Evolutionary conservation across 768 basidiomycete species (phyloP).

Genomic region (Tylopilus balloui): DNA sequence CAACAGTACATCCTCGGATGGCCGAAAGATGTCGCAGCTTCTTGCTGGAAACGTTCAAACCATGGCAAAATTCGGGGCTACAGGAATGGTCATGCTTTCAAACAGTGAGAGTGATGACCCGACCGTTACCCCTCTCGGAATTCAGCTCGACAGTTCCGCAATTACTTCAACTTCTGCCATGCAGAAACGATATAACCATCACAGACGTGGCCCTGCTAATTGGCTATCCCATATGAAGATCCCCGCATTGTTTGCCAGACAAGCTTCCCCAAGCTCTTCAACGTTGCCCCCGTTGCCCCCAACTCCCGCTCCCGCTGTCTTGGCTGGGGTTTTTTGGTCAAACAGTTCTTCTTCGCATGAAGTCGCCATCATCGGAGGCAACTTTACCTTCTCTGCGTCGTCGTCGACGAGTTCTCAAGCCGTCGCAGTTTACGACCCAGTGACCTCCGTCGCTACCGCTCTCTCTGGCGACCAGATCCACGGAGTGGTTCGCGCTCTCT

Average conservation of each 20-base stretch:
- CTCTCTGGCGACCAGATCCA: slow-evolving; percentile 60
- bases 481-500: slow-evolving; percentile 73
- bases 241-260: slow-evolving; percentile 44
- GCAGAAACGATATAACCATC: slow-evolving; percentile 38
- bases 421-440: slow-evolving; percentile 68
- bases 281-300: slow-evolving; percentile 54
- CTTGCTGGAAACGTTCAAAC: slow-evolving; percentile 63
- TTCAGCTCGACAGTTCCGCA: slow-evolving; percentile 45
- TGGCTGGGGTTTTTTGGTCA: slow-evolving; percentile 87
- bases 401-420: slow-evolving; percentile 43
- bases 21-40: slow-evolving; percentile 46
- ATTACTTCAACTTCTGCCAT: slow-evolving; percentile 31
- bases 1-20: slow-evolving; percentile 52
- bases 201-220: slow-evolving; percentile 32
- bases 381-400: slow-evolving; percentile 62
- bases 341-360: slow-evolving; percentile 65
- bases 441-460: slow-evolving; percentile 43
- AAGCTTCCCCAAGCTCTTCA: slow-evolving; percentile 42
- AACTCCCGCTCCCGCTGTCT: slow-evolving; percentile 71
- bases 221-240: slow-evolving; percentile 51
- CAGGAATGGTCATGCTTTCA: slow-evolving; percentile 73
- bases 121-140: slow-evolving; percentile 54
- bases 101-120: slow-evolving; percentile 59
- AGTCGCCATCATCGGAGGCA: slow-evolving; percentile 81
- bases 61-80: slow-evolving; percentile 63